Evolutionary conservation across 2,329 filamentous ascomycete species (phyloP).

Genomic region (Diplodia scrobiculata): DNA sequence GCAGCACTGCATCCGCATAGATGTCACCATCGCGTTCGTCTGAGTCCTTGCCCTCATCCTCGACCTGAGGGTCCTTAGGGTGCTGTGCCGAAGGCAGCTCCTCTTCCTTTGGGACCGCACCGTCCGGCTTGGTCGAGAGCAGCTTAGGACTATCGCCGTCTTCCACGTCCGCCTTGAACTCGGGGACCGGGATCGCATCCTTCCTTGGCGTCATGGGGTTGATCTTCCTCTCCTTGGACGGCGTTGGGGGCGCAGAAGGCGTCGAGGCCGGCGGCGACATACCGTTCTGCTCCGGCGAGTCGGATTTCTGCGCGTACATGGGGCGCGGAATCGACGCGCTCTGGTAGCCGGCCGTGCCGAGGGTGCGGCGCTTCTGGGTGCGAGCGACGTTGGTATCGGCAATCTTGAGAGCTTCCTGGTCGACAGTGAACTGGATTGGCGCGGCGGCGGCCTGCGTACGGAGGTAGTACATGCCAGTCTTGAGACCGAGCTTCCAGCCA

Average conservation of each 20-base stretch:
- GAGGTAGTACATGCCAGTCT: conserved; percentile 99
- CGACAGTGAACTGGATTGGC: conserved; percentile 98
- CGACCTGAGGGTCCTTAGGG: conserved; percentile 59
- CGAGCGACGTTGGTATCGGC: conserved; percentile 77
- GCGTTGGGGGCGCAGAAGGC: conserved; percentile 55
- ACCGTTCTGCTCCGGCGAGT: conserved; percentile 54
- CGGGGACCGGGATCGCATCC: conserved; percentile 63
- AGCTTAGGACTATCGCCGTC: conserved; percentile 80
- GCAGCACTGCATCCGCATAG: conserved; percentile 87
- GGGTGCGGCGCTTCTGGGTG: conserved; percentile 64
- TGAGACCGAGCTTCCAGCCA: conserved; percentile 97
- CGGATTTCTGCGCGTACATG: conserved; percentile 63
- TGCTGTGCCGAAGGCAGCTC: conserved; percentile 61
- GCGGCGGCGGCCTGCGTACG: conserved; percentile 95
- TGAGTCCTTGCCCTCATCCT: conserved; percentile 72
- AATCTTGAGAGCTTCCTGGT: conserved; percentile 90
- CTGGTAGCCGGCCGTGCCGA: conserved; percentile 50
- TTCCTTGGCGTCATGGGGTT: conserved; percentile 50
- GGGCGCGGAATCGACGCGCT: conserved; percentile 67
- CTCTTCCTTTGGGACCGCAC: conserved; percentile 62
- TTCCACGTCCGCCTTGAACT: conserved; percentile 74
- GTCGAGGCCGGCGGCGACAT: conserved; percentile 70
- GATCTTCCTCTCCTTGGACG: conserved; percentile 46
- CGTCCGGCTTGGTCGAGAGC: conserved; percentile 68
- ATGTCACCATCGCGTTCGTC: conserved; percentile 85